phyloP scores from a whole-genome alignment of 768 basidiomycete genomes.

The Suillus luteus region DNA sequence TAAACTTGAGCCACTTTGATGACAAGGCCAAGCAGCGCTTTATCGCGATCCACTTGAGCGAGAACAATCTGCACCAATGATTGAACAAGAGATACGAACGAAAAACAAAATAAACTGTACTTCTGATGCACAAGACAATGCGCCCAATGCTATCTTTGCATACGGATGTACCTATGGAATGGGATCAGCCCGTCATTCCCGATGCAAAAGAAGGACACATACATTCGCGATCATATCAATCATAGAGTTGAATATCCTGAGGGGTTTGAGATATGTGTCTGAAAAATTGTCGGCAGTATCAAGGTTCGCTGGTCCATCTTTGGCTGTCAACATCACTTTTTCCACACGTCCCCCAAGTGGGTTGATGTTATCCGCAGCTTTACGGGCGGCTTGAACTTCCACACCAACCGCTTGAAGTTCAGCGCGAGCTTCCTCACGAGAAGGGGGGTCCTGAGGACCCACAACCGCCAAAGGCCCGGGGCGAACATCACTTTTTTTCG shows the following conservation, averaged over 20 bases:
- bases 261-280: slow-evolving; percentile 9
- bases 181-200: neutral
- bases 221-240: neutral
- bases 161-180: slow-evolving; percentile 11
- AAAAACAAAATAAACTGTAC: neutral
- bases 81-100: neutral
- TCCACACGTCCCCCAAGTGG: neutral
- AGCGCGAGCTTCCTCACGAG: neutral
- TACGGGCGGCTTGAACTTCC: neutral
- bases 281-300: neutral
- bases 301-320: neutral
- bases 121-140: slow-evolving; percentile 9
- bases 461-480: neutral
- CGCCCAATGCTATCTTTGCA: slow-evolving; percentile 9
- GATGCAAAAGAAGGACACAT: neutral
- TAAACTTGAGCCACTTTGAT: slow-evolving; percentile 11
- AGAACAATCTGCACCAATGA: neutral
- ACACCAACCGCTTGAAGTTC: neutral
- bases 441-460: neutral
- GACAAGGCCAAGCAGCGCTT: slow-evolving; percentile 8
- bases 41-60: slow-evolving; percentile 8
- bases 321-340: neutral
- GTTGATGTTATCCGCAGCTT: neutral
- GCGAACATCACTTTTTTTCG: neutral
- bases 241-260: slow-evolving; percentile 8